Base-by-base conservation (phyloP, 75 land plant genomes). In the Pinus albicaulis region DNA sequence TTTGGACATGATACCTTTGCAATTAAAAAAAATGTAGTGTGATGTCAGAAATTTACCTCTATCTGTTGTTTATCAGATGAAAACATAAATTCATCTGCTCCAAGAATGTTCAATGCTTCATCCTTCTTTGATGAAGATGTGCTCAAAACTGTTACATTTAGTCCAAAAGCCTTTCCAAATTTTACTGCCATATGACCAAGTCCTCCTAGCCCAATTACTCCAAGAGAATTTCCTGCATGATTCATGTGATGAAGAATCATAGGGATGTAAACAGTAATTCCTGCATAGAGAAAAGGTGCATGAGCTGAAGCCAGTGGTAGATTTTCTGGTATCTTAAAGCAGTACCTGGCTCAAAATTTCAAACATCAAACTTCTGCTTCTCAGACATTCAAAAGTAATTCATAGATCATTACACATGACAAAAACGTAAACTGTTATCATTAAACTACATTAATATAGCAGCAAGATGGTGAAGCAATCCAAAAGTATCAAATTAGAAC, bases 271-370 rank as follows among this genome's bases (percentile, higher is more conserved):
- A 93, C 98, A 56, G 97, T 93, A 57, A 91, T 83, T 7, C 98
- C 98, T 26, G 98, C 98, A 84, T 96, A 95, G 5, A 95, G 82
- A 57, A 95, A 75, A 41, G 96, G 96, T 23, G 94, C 96, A n/a
- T n/a, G n/a, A 19, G 96, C 96, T 70, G 59, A 65, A 48, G 83
- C 95, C 55, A 81, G 56, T 28, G 90, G 87, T 59, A 91, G 82
- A 12, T 77, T 77, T 19, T 93, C 89, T 44, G 98, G 96, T 72
- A 95, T 89, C 64, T 65, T 87, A 71, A 68, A 81, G 70, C 88
- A 86, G 77, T 83, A 91, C 81, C 93, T 91, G 76, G 20, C 20
- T 59, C 61, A 25, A 72, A 48, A 48, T 48, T 66, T 66, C 48
- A 26, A 55, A 80, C 61, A 74, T 26, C 59, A 36, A 56, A 26